Evolutionary conservation across 202 grass and related monocot genomes (phyloP).

Genomic region (Brachypodium distachyon): DNA sequence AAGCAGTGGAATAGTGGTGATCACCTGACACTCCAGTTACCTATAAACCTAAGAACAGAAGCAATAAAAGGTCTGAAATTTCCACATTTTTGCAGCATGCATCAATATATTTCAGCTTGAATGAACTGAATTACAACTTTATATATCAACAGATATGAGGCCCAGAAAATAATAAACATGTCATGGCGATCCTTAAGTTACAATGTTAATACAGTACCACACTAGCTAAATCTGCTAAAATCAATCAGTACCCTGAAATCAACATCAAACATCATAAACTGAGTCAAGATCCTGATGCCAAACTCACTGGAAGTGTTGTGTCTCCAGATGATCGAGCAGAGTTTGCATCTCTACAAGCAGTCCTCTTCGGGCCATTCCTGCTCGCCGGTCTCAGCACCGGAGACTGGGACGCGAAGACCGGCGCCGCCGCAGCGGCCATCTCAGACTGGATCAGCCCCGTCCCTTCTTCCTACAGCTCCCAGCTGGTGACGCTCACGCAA

Average conservation of each 20-base stretch:
- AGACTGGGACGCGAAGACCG: slow-evolving; percentile 59
- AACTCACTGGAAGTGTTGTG: slow-evolving; percentile 15
- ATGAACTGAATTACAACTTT: background rate
- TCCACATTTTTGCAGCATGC: background rate
- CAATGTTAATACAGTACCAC: background rate
- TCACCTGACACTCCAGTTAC: slow-evolving; percentile 39
- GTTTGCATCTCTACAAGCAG: slow-evolving; percentile 53
- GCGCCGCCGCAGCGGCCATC: slow-evolving; percentile 6
- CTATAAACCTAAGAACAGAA: slow-evolving; percentile 57
- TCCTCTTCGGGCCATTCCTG: slow-evolving; percentile 85
- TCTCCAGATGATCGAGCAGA: slow-evolving; percentile 69
- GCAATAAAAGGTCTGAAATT: slow-evolving; percentile 59
- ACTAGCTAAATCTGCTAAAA: no score
- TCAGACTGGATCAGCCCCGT: slow-evolving; percentile 70
- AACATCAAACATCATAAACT: background rate
- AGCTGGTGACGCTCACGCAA: slow-evolving; percentile 58
- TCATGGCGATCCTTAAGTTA: background rate
- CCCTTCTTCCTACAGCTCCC: slow-evolving; percentile 47
- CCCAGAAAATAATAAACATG: background rate
- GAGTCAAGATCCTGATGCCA: background rate
- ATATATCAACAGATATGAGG: background rate
- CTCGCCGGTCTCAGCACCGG: slow-evolving; percentile 66
- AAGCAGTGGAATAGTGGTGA: slow-evolving; percentile 63
- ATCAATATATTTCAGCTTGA: background rate
- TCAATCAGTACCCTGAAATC: background rate